Percentiles rank a stretch among this genome's conserved stretches.
These are phyloP conservation scores for Podosphaera aphanis DNA, from an alignment of 2,329 filamentous ascomycete genomes.

Conservation along the genomic window DNA sequence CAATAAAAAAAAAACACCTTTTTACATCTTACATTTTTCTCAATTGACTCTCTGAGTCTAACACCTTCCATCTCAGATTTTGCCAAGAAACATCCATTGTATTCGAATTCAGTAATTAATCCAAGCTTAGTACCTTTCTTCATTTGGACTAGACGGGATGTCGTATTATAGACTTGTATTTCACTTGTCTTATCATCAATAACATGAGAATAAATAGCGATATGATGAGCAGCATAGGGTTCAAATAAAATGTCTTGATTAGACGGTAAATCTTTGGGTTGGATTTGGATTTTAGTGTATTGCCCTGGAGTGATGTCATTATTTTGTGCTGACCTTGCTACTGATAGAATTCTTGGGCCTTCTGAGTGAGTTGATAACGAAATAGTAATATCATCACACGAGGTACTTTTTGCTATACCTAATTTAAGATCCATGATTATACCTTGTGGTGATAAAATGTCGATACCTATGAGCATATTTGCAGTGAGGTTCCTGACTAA, in stretches of 20 bases:
- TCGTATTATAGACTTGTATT: background rate
- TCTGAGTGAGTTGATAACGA: background rate
- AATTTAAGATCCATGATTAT: background rate
- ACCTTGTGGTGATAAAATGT: background rate
- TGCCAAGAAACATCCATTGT: background rate
- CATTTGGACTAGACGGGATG: background rate
- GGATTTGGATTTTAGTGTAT: background rate
- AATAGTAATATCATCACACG: background rate
- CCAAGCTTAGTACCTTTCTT: background rate
- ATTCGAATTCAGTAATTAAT: background rate
- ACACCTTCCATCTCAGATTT: background rate
- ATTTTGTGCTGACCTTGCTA: background rate
- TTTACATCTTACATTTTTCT: too few species aligned
- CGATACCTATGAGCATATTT: background rate
- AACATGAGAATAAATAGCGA: background rate
- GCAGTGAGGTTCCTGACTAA: background rate
- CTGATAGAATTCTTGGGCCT: background rate
- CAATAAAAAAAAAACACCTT: too few species aligned
- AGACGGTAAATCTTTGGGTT: background rate
- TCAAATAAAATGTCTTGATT: background rate
- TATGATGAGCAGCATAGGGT: background rate
- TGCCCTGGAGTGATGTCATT: background rate
- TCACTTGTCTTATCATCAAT: background rate
- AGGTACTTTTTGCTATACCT: background rate
- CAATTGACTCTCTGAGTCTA: too few species aligned